Evolutionary conservation across 129 eudicot species (phyloP).

Genomic region (Centella asiatica): DNA sequence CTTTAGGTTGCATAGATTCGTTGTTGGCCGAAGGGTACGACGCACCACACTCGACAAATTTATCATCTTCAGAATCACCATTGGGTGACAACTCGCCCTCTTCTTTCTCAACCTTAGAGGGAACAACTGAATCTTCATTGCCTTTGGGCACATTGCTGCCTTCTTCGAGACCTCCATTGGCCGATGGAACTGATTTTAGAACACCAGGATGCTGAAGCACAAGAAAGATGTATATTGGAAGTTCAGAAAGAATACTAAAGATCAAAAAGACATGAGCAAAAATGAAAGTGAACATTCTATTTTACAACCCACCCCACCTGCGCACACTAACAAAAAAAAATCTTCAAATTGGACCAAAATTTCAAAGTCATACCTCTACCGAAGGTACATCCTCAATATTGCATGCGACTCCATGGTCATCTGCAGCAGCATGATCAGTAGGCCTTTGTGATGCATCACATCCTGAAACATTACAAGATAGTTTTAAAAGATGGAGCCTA

Average conservation of each 20-base stretch:
- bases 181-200: constrained; percentile 31
- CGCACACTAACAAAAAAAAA: background rate
- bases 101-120: constrained; percentile 81
- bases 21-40: constrained; percentile 22
- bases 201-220: constrained; percentile 38
- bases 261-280: too few species aligned
- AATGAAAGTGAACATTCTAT: background rate
- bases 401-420: constrained; percentile 43
- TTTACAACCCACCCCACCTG: background rate
- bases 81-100: constrained; percentile 96
- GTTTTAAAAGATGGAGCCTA: background rate
- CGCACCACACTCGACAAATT: constrained; percentile 26
- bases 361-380: constrained; percentile 38
- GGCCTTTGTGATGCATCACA: constrained; percentile 36
- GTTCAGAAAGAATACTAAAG: background rate
- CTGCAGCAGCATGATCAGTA: constrained; percentile 28
- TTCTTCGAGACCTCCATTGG: constrained; percentile 39
- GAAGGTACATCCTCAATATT: constrained; percentile 31
- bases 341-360: background rate
- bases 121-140: constrained; percentile 32
- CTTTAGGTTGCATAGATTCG: background rate
- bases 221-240: background rate
- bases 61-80: constrained; percentile 65
- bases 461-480: constrained; percentile 33
- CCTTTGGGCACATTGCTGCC: constrained; percentile 20